Evolutionary conservation across 345 rosid genomes (phyloP).

Genomic region (Pugionium cornutum): DNA sequence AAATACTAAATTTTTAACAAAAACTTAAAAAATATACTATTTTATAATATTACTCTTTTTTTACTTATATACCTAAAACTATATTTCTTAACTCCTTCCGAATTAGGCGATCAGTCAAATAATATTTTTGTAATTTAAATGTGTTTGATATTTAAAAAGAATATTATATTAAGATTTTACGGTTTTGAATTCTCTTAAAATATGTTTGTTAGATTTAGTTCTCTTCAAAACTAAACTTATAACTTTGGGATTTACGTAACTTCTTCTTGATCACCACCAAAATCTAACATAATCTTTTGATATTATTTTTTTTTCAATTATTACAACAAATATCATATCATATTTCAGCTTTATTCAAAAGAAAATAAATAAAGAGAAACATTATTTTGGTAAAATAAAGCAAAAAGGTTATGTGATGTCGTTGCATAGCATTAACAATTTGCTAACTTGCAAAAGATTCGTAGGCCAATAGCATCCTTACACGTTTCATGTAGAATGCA

Average conservation of each 20-base stretch:
- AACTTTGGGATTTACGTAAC: not conserved
- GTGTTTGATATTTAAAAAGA: too few relatives aligned
- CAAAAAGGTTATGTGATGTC: slow-evolving; percentile 26
- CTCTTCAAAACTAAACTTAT: not conserved
- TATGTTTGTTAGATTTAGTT: not conserved
- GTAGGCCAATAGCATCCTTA: slow-evolving; percentile 23
- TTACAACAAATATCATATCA: not conserved
- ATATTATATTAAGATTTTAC: not conserved
- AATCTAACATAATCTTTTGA: not conserved
- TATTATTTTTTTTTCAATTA: not conserved
- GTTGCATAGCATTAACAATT: slow-evolving; percentile 34
- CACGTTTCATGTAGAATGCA: slow-evolving; percentile 39
- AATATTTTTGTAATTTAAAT: too few relatives aligned
- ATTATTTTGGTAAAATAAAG: not conserved
- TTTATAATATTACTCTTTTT: too few relatives aligned
- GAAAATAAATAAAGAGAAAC: slow-evolving; percentile 9
- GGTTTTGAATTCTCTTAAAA: not conserved
- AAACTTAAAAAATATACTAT: too few relatives aligned
- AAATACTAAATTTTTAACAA: too few relatives aligned
- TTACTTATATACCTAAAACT: too few relatives aligned
- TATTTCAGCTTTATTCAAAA: slow-evolving; percentile 15
- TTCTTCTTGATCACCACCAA: not conserved
- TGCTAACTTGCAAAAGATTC: slow-evolving; percentile 41
- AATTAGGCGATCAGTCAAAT: not conserved
- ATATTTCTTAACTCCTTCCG: too few relatives aligned